These are phyloP conservation scores for Aegilops bicornis DNA, from an alignment of 176 grass and related monocot species.

Conservation along the genomic window DNA sequence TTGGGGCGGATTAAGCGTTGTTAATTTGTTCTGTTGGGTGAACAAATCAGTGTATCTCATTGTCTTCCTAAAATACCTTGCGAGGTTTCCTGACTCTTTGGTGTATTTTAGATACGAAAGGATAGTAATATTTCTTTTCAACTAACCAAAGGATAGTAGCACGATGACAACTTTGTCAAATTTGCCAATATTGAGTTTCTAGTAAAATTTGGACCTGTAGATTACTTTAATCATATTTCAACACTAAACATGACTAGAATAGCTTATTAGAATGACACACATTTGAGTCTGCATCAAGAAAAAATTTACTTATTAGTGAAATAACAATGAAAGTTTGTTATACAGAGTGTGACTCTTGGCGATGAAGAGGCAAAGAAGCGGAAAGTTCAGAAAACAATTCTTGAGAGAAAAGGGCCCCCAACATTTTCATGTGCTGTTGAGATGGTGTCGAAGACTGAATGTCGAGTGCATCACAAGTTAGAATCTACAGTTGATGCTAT, in stretches of 20 bases:
- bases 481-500: conserved; percentile 93
- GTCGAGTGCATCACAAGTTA: conserved; percentile 87
- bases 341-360: conserved; percentile 95
- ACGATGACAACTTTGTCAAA: background rate
- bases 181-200: background rate
- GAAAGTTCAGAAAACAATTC: conserved; percentile 98
- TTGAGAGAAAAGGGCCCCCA: conserved; percentile 92
- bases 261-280: background rate
- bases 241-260: background rate
- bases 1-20: background rate
- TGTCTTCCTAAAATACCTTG: background rate
- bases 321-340: conserved; percentile 15
- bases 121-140: background rate
- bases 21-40: background rate
- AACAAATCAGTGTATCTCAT: background rate
- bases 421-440: conserved; percentile 98
- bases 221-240: conserved; percentile 4
- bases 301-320: background rate
- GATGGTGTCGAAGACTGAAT: conserved; percentile 94
- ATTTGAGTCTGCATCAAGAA: background rate
- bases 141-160: background rate
- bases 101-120: background rate
- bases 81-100: background rate
- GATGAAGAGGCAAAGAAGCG: conserved; percentile 94
- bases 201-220: background rate